Percentiles rank a stretch among this genome's conserved stretches.
phyloP scores from a whole-genome alignment of 257 asterid species.

The Nyctanthes arbortristis region DNA sequence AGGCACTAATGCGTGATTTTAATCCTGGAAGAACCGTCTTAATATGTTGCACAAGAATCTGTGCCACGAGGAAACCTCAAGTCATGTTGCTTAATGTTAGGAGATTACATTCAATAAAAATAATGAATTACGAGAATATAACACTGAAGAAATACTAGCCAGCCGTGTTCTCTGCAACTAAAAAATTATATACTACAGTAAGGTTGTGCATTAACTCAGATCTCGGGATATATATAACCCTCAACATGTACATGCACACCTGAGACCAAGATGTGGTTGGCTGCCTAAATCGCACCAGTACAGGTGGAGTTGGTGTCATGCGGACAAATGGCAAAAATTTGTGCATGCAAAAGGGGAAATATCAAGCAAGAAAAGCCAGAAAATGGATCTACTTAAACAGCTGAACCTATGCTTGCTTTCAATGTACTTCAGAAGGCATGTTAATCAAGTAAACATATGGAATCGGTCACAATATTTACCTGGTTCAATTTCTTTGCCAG shows the following conservation, averaged over 20 bases:
- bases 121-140: not conserved
- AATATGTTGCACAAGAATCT: slow-evolving; percentile 90
- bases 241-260: not conserved
- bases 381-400: not conserved
- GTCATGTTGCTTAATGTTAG: slow-evolving; percentile 13
- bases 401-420: not conserved
- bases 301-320: slow-evolving; percentile 13
- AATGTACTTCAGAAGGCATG: not conserved
- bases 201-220: not conserved
- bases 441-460: not conserved
- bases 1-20: slow-evolving; percentile 77
- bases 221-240: not conserved
- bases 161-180: slow-evolving; percentile 8
- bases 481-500: slow-evolving; percentile 98
- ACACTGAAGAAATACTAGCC: not conserved
- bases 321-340: slow-evolving; percentile 4
- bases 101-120: not conserved
- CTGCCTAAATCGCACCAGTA: not conserved
- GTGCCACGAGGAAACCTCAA: slow-evolving; percentile 24
- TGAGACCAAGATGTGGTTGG: not conserved
- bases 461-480: slow-evolving; percentile 38
- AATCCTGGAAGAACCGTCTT: slow-evolving; percentile 84
- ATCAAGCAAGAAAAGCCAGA: slow-evolving; percentile 2
- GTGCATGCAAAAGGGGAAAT: not conserved
- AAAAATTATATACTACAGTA: slow-evolving; percentile 11